Percentiles rank a stretch among this genome's conserved stretches.
These are phyloP conservation scores for Vitis hybrid DNA, from an alignment of 177 flowering plant species.

Conservation along the genomic window DNA sequence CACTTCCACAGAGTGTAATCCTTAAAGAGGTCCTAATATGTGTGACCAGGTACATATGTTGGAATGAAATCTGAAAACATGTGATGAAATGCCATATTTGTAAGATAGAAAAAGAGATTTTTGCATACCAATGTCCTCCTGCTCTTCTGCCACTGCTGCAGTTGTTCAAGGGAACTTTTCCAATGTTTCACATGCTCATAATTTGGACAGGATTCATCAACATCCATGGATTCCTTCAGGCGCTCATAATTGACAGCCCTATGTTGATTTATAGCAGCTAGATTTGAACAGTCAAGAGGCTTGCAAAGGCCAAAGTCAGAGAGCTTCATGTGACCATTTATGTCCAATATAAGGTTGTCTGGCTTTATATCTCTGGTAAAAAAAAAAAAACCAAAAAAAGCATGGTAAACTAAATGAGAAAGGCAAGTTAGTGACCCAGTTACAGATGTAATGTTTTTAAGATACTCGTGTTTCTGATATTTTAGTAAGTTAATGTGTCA, in stretches of 20 bases:
- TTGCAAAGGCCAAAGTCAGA: conserved; percentile 99
- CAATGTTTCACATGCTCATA: conserved; percentile 49
- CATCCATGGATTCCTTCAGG: conserved; percentile 72
- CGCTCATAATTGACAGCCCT: conserved; percentile 56
- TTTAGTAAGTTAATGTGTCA: neutral
- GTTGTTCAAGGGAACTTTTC: conserved; percentile 80
- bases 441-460: neutral
- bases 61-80: neutral
- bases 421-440: neutral
- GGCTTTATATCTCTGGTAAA: conserved; percentile 89
- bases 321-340: conserved; percentile 90
- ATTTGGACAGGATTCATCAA: conserved; percentile 56
- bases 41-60: neutral
- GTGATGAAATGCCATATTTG: neutral
- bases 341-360: conserved; percentile 90
- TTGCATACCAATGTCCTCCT: conserved; percentile 74
- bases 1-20: no score
- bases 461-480: neutral
- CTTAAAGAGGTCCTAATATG: no score
- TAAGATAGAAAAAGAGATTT: neutral
- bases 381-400: neutral
- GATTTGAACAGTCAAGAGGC: conserved; percentile 80
- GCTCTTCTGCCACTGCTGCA: conserved; percentile 90
- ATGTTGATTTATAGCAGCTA: conserved; percentile 60
- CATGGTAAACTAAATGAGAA: no score